Conservation (phyloP, 139 green algal genomes). For the Chlamydomonas incerta region DNA sequence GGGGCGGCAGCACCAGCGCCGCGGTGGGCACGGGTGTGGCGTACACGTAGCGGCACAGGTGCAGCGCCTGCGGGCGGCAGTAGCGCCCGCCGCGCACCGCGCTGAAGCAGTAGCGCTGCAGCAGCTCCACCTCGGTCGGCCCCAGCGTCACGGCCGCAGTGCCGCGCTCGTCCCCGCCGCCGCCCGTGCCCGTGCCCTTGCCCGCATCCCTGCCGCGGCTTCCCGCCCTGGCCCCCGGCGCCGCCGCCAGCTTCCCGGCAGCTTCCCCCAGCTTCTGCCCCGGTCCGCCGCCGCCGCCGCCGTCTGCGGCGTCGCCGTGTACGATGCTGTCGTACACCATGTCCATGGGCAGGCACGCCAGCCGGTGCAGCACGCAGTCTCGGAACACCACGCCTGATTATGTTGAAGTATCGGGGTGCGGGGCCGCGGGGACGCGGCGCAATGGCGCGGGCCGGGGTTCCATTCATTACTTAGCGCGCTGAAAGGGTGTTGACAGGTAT, state of each 20-base stretch:
- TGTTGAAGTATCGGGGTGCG: no score
- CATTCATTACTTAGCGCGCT: no score
- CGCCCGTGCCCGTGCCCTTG: background rate
- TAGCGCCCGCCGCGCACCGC: background rate
- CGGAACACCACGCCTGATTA: background rate
- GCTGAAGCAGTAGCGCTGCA: background rate
- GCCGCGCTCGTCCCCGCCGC: background rate
- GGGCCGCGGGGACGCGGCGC: no score
- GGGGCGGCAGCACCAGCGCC: no score
- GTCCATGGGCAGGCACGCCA: background rate
- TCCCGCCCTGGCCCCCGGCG: background rate
- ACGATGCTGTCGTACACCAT: constrained; percentile 9
- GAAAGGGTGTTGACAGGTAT: no score
- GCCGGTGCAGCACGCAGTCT: constrained; percentile 4
- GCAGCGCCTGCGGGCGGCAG: constrained; percentile 1
- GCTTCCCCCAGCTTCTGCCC: no score
- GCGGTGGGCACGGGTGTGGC: background rate
- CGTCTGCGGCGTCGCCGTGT: background rate
- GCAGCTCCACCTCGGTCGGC: background rate
- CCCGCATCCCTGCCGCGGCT: background rate
- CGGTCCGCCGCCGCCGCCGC: background rate
- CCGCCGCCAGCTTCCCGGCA: no score
- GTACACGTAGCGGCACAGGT: background rate
- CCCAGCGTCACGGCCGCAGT: no score
- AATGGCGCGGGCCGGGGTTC: no score